These are phyloP conservation scores for Quercus glauca DNA, from an alignment of 306 rosid species.

Conservation along the genomic window DNA sequence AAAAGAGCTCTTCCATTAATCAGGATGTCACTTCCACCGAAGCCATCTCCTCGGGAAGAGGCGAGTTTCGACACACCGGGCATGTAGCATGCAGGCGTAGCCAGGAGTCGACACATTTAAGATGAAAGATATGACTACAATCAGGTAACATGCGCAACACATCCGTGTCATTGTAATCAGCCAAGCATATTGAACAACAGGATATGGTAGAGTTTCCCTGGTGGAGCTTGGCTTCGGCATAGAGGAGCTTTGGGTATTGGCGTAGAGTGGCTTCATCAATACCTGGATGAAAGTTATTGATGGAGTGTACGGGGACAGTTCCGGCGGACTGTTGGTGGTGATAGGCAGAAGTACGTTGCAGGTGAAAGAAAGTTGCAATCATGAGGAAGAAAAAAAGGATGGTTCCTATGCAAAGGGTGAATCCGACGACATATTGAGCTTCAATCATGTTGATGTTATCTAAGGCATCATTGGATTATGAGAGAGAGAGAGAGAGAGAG, in stretches of 20 bases:
- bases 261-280: constrained; percentile 1
- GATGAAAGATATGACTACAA: not conserved
- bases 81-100: not conserved
- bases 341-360: too few species aligned
- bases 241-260: constrained; percentile 4
- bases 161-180: constrained; percentile 2
- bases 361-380: too few species aligned
- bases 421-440: too few species aligned
- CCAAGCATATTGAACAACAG: constrained; percentile 20
- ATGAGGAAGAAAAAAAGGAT: too few species aligned
- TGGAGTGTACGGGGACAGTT: too few species aligned
- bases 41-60: not conserved
- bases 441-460: too few species aligned
- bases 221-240: not conserved
- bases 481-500: too few species aligned
- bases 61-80: not conserved
- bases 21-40: too few species aligned
- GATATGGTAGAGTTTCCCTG: not conserved
- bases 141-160: not conserved
- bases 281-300: not conserved
- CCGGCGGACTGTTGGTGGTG: too few species aligned
- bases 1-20: too few species aligned
- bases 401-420: too few species aligned
- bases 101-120: not conserved
- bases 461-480: too few species aligned